Conservation (phyloP, 495 filamentous ascomycete species). For the Penicillium bialowiezense region DNA sequence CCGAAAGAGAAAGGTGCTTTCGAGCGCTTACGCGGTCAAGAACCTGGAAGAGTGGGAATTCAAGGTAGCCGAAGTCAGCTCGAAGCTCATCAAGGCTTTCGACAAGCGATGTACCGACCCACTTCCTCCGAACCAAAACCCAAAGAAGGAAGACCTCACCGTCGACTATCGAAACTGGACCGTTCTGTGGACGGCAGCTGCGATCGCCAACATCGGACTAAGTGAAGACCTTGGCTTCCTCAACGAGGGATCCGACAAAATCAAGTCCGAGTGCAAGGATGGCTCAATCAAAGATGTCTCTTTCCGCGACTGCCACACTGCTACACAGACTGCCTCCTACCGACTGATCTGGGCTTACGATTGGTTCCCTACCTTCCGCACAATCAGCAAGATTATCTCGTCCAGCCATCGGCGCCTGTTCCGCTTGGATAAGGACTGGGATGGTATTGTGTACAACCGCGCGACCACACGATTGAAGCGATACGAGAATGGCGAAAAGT, state of each 20-base stretch:
- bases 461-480: constrained; percentile 22
- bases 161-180: constrained; percentile 36
- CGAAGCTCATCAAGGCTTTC: constrained; percentile 21
- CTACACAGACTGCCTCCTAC: constrained; percentile 28
- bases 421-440: constrained; percentile 17
- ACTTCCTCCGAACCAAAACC: neutral
- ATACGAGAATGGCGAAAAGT: constrained; percentile 41
- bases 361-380: constrained; percentile 29
- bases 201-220: constrained; percentile 42
- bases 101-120: constrained; percentile 5
- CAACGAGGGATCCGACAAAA: constrained; percentile 36
- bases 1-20: constrained; percentile 31
- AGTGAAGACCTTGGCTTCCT: constrained; percentile 31
- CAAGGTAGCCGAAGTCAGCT: constrained; percentile 30
- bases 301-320: constrained; percentile 38
- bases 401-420: constrained; percentile 12
- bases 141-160: constrained; percentile 7
- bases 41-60: constrained; percentile 49
- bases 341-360: constrained; percentile 43
- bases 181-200: constrained; percentile 32
- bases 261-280: constrained; percentile 26
- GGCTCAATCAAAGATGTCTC: constrained; percentile 30
- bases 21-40: constrained; percentile 45
- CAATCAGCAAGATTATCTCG: constrained; percentile 17
- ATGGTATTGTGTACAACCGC: constrained; percentile 32